phyloP scores from a whole-genome alignment of 176 grass and related monocot species.

The Puccinellia tenuiflora region DNA sequence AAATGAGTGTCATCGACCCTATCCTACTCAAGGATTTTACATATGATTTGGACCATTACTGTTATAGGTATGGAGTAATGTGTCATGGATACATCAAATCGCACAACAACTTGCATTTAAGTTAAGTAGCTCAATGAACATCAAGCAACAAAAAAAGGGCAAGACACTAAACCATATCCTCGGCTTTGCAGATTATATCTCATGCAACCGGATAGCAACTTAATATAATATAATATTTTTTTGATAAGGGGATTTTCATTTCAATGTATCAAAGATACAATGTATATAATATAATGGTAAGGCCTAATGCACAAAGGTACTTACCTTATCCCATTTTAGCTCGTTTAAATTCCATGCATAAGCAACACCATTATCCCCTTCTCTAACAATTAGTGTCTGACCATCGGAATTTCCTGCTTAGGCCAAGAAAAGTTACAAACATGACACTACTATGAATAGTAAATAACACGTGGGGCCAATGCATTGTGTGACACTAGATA shows the following conservation, averaged over 20 bases:
- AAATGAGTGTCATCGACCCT: not conserved
- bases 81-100: not conserved
- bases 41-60: not conserved
- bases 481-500: not conserved
- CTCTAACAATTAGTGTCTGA: conserved; percentile 82
- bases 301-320: conserved; percentile 6
- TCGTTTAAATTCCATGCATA: conserved; percentile 92
- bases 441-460: not conserved
- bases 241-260: no score
- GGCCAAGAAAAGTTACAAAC: conserved; percentile 14
- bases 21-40: not conserved
- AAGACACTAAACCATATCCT: not conserved
- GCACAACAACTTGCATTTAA: not conserved
- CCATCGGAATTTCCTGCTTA: conserved; percentile 68
- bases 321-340: conserved; percentile 88
- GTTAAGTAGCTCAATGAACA: conserved; percentile 8
- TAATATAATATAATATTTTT: not conserved
- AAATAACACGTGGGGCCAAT: not conserved
- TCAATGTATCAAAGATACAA: no score
- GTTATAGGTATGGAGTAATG: not conserved
- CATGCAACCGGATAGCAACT: not conserved
- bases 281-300: not conserved
- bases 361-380: conserved; percentile 92
- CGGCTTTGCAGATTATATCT: not conserved
- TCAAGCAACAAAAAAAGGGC: not conserved